Evolutionary conservation across 2,329 filamentous ascomycete species (phyloP).

Genomic region (Epichloe brachyelytri): DNA sequence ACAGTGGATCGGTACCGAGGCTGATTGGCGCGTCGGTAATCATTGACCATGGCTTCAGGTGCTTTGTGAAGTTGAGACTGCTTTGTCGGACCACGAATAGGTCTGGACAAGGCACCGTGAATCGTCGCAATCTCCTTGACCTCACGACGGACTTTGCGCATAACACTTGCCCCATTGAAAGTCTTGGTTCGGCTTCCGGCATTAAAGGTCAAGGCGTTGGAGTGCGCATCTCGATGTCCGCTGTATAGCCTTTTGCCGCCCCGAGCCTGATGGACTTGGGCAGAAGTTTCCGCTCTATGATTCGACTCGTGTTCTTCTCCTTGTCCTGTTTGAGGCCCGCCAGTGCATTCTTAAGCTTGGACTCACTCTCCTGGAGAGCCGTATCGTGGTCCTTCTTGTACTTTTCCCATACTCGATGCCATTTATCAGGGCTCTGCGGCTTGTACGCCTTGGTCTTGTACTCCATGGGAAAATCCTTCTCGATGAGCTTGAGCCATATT

Average conservation of each 20-base stretch:
- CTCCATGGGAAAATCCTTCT: slow-evolving; percentile 59
- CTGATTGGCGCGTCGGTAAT: slow-evolving; percentile 32
- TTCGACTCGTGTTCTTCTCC: slow-evolving; percentile 41
- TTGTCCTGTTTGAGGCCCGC: slow-evolving; percentile 45
- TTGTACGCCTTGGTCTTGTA: slow-evolving; percentile 46
- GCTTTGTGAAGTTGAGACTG: slow-evolving; percentile 32
- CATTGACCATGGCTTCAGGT: slow-evolving; percentile 40
- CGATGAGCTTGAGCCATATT: slow-evolving; percentile 70
- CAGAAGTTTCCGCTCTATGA: slow-evolving; percentile 38
- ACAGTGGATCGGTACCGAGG: slow-evolving; percentile 18
- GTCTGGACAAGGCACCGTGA: slow-evolving; percentile 31
- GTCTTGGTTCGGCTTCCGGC: slow-evolving; percentile 39
- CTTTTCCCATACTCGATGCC: slow-evolving; percentile 66
- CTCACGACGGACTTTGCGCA: slow-evolving; percentile 44
- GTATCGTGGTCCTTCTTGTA: slow-evolving; percentile 48
- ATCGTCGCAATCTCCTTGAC: slow-evolving; percentile 38
- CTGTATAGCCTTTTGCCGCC: slow-evolving; percentile 14
- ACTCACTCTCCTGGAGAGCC: slow-evolving; percentile 46
- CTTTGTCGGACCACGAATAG: slow-evolving; percentile 14
- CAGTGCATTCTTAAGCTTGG: slow-evolving; percentile 42
- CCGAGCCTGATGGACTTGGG: slow-evolving; percentile 27
- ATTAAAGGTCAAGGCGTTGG: slow-evolving; percentile 29
- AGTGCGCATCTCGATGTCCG: slow-evolving; percentile 16
- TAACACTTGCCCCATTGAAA: slow-evolving; percentile 36
- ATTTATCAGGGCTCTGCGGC: slow-evolving; percentile 54